These are phyloP conservation scores for Leishmania turanica DNA, from an alignment of 208 protist species.

Conservation along the genomic window DNA sequence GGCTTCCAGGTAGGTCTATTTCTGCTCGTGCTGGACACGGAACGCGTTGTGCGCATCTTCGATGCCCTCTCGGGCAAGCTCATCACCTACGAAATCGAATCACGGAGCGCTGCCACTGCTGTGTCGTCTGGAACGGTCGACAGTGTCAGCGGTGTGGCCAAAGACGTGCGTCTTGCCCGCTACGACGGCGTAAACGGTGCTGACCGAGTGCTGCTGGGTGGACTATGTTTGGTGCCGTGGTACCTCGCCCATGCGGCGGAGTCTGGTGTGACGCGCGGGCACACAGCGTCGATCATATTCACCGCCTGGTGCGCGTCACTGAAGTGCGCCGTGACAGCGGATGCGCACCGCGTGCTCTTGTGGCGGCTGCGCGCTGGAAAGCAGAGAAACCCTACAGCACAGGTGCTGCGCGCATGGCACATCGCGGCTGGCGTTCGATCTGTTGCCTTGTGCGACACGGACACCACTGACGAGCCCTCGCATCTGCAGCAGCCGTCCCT, in stretches of 20 bases:
- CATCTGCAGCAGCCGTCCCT: slow-evolving; percentile 4
- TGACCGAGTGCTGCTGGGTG: slow-evolving; percentile 75
- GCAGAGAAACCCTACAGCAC: slow-evolving; percentile 4
- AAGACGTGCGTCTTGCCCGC: slow-evolving; percentile 60
- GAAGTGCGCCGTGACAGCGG: slow-evolving; percentile 69
- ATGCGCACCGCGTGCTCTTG: slow-evolving; percentile 69
- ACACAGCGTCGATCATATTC: slow-evolving; percentile 68
- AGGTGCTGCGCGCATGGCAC: slow-evolving; percentile 45
- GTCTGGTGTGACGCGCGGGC: slow-evolving; percentile 54
- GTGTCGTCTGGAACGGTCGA: background rate
- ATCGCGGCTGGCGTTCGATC: slow-evolving; percentile 59
- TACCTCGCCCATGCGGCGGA: slow-evolving; percentile 36
- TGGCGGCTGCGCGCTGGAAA: slow-evolving; percentile 40
- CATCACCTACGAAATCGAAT: slow-evolving; percentile 9
- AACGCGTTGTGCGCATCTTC: slow-evolving; percentile 72
- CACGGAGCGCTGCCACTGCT: background rate
- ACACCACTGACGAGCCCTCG: background rate
- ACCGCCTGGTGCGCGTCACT: slow-evolving; percentile 44
- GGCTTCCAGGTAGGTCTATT: slow-evolving; percentile 35
- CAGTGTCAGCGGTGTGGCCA: background rate
- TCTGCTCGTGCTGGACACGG: slow-evolving; percentile 77
- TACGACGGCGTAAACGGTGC: slow-evolving; percentile 59
- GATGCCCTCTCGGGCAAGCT: slow-evolving; percentile 59
- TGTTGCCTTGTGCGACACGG: slow-evolving; percentile 41
- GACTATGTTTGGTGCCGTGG: slow-evolving; percentile 70